Evolutionary conservation across 2,329 filamentous ascomycete species (phyloP).

Genomic region (Aphanocladium album): DNA sequence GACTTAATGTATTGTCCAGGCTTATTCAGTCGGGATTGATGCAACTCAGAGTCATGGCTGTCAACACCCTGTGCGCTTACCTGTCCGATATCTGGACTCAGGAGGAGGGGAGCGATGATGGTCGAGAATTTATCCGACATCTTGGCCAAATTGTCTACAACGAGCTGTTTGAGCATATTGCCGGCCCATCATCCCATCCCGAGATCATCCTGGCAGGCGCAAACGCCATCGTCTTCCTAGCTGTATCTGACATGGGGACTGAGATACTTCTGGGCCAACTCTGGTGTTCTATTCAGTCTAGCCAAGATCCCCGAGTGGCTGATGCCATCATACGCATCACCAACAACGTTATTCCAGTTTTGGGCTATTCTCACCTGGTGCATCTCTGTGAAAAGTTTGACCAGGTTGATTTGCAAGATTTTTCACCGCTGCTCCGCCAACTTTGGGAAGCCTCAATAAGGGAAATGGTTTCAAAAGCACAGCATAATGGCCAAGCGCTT

Average conservation of each 20-base stretch:
- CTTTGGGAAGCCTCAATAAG: constrained; percentile 56
- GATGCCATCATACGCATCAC: constrained; percentile 71
- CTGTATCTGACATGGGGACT: constrained; percentile 71
- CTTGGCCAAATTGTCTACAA: constrained; percentile 58
- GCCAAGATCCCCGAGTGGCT: constrained; percentile 78
- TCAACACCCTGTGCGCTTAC: constrained; percentile 66
- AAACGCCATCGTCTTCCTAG: constrained; percentile 83
- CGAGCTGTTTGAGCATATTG: constrained; percentile 76
- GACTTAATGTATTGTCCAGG: constrained; percentile 61
- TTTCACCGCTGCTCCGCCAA: constrained; percentile 56
- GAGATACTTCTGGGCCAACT: constrained; percentile 69
- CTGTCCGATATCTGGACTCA: constrained; percentile 63
- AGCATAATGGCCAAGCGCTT: constrained; percentile 28
- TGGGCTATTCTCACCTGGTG: constrained; percentile 45
- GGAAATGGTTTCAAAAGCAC: constrained; percentile 40
- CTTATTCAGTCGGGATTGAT: constrained; percentile 82
- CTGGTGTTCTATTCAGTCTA: constrained; percentile 77
- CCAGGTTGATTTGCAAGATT: constrained; percentile 29
- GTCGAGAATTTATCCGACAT: constrained; percentile 55
- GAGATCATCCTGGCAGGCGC: constrained; percentile 77
- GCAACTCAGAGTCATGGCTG: constrained; percentile 78
- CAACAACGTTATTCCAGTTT: constrained; percentile 42
- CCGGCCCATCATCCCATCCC: constrained; percentile 86
- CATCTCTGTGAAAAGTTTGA: constrained; percentile 69
- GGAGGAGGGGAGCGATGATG: constrained; percentile 42